Base-by-base conservation (phyloP, 164 flowering plant species). In the Chimonanthus salicifolius region DNA sequence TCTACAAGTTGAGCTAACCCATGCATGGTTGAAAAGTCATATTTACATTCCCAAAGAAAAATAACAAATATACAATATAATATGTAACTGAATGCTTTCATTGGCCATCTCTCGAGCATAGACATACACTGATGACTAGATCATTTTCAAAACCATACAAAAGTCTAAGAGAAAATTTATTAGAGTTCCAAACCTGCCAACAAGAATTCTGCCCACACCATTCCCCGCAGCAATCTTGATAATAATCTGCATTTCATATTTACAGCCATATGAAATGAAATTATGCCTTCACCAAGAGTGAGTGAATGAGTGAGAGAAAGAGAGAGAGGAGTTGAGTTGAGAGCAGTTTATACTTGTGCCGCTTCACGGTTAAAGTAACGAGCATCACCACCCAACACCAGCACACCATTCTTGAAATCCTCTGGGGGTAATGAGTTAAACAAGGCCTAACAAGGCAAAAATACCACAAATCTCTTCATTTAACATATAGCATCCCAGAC, bases 351-450 rank as follows among this genome's bases (percentile, higher is more conserved):
- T 43, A 94, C 98, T 95, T 94, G 98, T 3, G 99, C 84, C 60
- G 98, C 99, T 82, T 95, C 99, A 48, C 71, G 74, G 76, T 95
- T 95, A 71, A 95, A 95, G 77, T 92, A 95, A 47, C 99, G 87
- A 13, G 98, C 99, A 86, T 95, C 99, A n/a, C 99, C 99, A 65
- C 99, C 99, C 69, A 95, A 84, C 5, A 90, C 98, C 85, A 92
- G 79, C 70, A 88, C 64, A n/a, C 90, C 98, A 76, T 86, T 82
- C 81, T 87, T 82, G 82, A 83, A 95, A 80, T 95, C 99, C 87
- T 93, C 99, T 0, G 87, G 85, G 3, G 92, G 94, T 81, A 95
- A 81, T 0, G 99, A 95, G 82, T 93, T 83, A 78, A 95, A 91
- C 80, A 93, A 76, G 15, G 99, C 94, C 99, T 95, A 72, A 50